Base-by-base conservation (phyloP, 2,329 filamentous ascomycete genomes). In the Alternaria hordeiaustralica region DNA sequence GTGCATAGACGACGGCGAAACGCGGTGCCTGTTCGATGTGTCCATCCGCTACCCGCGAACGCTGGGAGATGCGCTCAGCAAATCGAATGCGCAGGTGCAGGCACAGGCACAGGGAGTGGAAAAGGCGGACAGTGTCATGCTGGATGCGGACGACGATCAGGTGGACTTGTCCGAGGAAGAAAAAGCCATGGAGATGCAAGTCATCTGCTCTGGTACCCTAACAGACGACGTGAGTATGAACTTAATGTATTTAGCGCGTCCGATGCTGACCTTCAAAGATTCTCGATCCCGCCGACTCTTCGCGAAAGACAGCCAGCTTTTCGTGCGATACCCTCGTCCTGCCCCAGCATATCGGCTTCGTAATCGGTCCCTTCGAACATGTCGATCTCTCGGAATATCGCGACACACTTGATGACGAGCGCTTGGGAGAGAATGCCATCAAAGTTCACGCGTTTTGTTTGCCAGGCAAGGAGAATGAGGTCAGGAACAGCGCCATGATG, bases 371-470 rank as follows among this genome's bases (percentile, higher is more conserved):
- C 0, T 99, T 99, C 77, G 94, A 98, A 79, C 91, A 95, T 70
- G 90, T 98, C 57, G 93, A 97, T 75, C 84, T 99, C 6, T 91
- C 93, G 3, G 92, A 95, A 71, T 97, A 93, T 73, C 90, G 96
- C 55, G 93, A 94, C 49, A 93, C 93, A 66, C 93, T 96, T 70
- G 93, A 97, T 69, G 94, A 97, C 75, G 93, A 96, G 71, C 93
- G 94, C 77, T 87, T 99, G 58, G 93, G 93, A 4, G 89, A 91
- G 68, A 96, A 93, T 74, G 94, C 94, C 0, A 88, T 97, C 67
- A 94, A 95, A 68, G 88, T 99, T 4, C 90, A 96, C 72, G 96
- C 91, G 7, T 99, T 96, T 79, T 98, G 95, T 79, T 84, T 99
- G 49, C 96, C 96, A 1, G 89, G 92, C 4, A 89, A 94, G 59